Conservation (phyloP, 176 grass and related monocot genomes). For the Microstegium vimineum region DNA sequence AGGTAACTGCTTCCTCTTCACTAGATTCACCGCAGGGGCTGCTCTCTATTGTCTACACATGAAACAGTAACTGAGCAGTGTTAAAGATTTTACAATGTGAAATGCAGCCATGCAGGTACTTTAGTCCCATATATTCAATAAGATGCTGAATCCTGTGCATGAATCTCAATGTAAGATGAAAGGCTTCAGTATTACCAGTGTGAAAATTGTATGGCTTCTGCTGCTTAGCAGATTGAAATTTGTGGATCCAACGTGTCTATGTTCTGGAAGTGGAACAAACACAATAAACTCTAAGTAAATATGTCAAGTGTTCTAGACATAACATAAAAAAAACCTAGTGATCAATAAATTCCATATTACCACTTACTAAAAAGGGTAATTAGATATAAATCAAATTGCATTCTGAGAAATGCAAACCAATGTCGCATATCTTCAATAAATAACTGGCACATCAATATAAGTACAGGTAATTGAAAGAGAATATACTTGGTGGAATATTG, state of each 20-base stretch:
- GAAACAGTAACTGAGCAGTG: background rate
- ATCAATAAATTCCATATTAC: background rate
- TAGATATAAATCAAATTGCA: background rate
- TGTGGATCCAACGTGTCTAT: constrained; percentile 82
- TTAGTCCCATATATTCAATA: background rate
- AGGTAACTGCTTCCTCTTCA: constrained; percentile 65
- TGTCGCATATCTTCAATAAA: background rate
- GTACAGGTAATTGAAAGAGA: background rate
- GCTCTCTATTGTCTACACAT: constrained; percentile 72
- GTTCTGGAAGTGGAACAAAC: constrained; percentile 41
- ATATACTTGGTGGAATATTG: too few relatives aligned
- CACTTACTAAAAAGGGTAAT: background rate
- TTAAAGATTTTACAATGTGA: constrained; percentile 6
- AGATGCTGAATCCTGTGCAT: background rate
- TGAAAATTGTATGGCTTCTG: constrained; percentile 95
- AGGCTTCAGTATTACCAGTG: constrained; percentile 51
- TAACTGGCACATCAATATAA: background rate
- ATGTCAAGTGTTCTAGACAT: background rate
- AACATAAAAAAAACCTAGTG: background rate
- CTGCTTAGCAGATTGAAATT: constrained; percentile 88
- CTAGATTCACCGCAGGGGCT: constrained; percentile 52
- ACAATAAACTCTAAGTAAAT: background rate
- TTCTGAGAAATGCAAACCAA: background rate
- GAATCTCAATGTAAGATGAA: background rate
- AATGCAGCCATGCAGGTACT: background rate